Conservation (phyloP, 257 asterid species). For the Forsythia viridissima region DNA sequence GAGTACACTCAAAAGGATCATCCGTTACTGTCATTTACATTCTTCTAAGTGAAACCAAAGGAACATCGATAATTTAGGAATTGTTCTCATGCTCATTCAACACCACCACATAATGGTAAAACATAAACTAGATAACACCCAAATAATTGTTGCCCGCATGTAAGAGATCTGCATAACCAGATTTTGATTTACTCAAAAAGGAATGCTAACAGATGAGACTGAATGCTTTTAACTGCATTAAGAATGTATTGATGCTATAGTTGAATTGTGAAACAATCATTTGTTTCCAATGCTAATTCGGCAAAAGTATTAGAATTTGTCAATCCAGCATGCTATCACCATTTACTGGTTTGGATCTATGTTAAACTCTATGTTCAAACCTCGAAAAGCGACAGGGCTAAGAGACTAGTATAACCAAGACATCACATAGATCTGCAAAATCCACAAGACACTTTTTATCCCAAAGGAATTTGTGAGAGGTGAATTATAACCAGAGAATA, state of each 20-base stretch:
- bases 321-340: neutral
- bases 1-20: neutral
- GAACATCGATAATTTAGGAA: neutral
- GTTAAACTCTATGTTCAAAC: neutral
- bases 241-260: neutral
- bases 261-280: neutral
- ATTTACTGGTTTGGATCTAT: neutral
- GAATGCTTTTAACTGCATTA: neutral
- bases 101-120: neutral
- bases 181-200: neutral
- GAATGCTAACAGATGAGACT: neutral
- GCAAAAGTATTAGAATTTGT: neutral
- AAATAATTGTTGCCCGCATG: neutral
- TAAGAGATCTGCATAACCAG: neutral
- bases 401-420: neutral
- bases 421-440: neutral
- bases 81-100: neutral
- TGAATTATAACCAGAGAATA: neutral
- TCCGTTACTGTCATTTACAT: neutral
- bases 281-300: neutral
- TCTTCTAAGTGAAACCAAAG: conserved; percentile 8
- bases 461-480: neutral
- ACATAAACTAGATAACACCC: neutral
- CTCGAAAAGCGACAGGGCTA: neutral
- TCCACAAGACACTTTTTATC: neutral